A percentile compares a stretch with the other conserved stretches of the same genome.
phyloP scores from a whole-genome alignment of 106 monocot species.

The Dioscorea alata region DNA sequence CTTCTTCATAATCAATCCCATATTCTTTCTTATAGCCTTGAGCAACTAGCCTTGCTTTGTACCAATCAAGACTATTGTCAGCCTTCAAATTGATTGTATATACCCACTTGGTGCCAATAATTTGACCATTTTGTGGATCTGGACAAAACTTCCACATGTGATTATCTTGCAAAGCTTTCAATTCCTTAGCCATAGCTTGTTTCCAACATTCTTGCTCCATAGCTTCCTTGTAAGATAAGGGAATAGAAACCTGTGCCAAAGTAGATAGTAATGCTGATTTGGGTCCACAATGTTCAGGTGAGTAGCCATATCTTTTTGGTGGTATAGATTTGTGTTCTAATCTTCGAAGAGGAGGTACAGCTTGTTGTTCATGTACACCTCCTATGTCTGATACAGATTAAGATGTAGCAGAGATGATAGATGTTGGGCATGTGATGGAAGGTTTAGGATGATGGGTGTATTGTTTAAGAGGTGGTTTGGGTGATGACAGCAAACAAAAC shows the following conservation, averaged over 20 bases:
- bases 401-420: no score
- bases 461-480: no score
- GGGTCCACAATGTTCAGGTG: no score
- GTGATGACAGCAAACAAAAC: neutral
- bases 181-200: constrained; percentile 15
- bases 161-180: neutral
- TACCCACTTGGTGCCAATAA: constrained; percentile 4
- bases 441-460: no score
- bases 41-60: constrained; percentile 15
- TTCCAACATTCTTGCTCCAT: constrained; percentile 6
- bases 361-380: no score
- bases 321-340: no score
- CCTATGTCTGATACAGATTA: no score
- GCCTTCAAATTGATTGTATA: constrained; percentile 7
- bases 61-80: constrained; percentile 16
- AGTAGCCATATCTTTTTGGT: no score
- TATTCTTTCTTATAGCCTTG: neutral
- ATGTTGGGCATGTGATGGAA: no score
- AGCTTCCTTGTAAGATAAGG: constrained; percentile 7
- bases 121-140: neutral
- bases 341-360: no score
- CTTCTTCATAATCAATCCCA: neutral
- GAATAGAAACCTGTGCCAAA: neutral
- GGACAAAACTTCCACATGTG: neutral
- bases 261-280: no score